Evolutionary conservation across 306 rosid genomes (phyloP).

Genomic region (Herpetospermum pedunculosum): DNA sequence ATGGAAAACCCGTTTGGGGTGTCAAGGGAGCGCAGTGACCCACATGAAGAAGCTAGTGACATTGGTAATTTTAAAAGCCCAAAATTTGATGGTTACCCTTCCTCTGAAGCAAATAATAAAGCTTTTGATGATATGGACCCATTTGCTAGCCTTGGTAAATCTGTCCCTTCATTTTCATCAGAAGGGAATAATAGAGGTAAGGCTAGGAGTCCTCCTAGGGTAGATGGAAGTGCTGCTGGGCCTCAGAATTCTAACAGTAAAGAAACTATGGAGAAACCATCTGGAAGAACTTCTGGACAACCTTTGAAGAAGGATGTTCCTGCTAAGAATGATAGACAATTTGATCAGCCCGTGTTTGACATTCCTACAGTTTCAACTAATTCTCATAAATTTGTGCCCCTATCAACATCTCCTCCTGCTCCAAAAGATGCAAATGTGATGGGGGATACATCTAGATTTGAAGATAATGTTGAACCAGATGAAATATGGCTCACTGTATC

Average conservation of each 20-base stretch:
- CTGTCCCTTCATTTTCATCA: slow-evolving; percentile 63
- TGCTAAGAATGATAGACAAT: slow-evolving; percentile 36
- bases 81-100: slow-evolving; percentile 31
- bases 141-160: slow-evolving; percentile 72
- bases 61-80: slow-evolving; percentile 46
- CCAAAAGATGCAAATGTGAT: slow-evolving; percentile 34
- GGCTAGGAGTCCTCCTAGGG: slow-evolving; percentile 40
- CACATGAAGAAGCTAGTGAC: slow-evolving; percentile 65
- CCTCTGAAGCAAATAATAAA: slow-evolving; percentile 44
- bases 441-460: slow-evolving; percentile 49
- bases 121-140: slow-evolving; percentile 66
- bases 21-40: slow-evolving; percentile 44
- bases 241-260: slow-evolving; percentile 24
- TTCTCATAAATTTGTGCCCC: slow-evolving; percentile 48
- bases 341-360: slow-evolving; percentile 43
- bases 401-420: slow-evolving; percentile 55
- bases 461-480: slow-evolving; percentile 52
- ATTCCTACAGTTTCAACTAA: slow-evolving; percentile 46
- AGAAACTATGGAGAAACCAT: slow-evolving; percentile 42
- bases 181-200: slow-evolving; percentile 49
- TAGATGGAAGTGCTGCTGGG: slow-evolving; percentile 32
- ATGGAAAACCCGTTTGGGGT: slow-evolving; percentile 60
- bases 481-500: slow-evolving; percentile 87
- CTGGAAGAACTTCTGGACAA: slow-evolving; percentile 45
- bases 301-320: slow-evolving; percentile 43